A percentile compares a stretch with the other conserved stretches of the same genome.
Evolutionary conservation across 192 early-diverging fungal species (phyloP).

Genomic region (Entophlyctis luteolus): DNA sequence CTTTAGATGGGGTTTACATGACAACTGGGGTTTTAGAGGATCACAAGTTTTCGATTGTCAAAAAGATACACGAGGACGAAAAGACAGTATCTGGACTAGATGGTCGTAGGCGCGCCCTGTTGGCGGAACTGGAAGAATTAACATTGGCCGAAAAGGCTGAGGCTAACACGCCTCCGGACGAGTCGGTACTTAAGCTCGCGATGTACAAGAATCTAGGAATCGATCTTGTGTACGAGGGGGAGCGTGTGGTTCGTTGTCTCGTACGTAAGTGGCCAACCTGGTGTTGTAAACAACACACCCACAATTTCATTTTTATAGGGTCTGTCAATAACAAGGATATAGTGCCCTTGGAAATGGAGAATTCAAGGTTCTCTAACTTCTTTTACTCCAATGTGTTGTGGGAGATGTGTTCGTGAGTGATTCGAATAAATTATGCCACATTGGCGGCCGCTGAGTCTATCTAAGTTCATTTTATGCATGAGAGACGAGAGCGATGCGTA

Average conservation of each 20-base stretch:
- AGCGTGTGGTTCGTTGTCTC: background rate
- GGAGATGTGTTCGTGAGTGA: constrained; percentile 16
- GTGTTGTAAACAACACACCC: background rate
- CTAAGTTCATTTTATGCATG: too few species aligned
- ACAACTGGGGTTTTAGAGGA: constrained; percentile 4
- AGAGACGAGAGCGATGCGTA: background rate
- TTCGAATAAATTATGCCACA: too few species aligned
- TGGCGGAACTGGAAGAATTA: background rate
- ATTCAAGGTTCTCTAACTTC: constrained; percentile 9
- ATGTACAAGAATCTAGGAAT: constrained; percentile 21
- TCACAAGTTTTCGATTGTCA: background rate
- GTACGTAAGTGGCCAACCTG: constrained; percentile 5
- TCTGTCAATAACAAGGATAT: constrained; percentile 14
- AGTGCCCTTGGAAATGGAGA: background rate
- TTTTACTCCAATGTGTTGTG: constrained; percentile 20
- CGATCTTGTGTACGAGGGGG: constrained; percentile 12
- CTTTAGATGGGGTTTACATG: background rate
- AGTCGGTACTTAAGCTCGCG: constrained; percentile 10
- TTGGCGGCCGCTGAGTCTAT: too few species aligned
- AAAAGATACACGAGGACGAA: constrained; percentile 15
- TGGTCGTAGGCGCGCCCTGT: background rate
- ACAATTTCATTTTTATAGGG: background rate
- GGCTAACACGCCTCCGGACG: background rate
- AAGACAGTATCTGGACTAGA: constrained; percentile 9
- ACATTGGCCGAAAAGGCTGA: background rate